Conservation (phyloP, 1,139 yeast species). For the Geotrichum reessii region DNA sequence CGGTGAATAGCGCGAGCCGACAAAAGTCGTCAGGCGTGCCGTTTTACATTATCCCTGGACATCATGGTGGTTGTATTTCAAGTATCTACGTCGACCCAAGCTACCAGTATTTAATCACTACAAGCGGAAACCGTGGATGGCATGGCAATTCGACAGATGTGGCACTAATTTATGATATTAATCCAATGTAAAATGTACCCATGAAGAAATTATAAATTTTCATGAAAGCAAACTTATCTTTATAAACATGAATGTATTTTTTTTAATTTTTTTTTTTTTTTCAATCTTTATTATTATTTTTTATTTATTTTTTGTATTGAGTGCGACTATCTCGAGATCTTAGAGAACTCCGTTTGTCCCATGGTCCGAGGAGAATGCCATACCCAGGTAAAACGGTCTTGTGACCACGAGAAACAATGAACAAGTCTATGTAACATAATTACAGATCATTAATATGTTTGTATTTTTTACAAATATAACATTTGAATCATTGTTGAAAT, state of each 20-base stretch:
- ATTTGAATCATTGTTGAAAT: too few species aligned
- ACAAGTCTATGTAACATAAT: too few species aligned
- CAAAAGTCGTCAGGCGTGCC: slow-evolving; percentile 38
- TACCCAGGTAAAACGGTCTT: background rate
- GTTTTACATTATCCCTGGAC: slow-evolving; percentile 55
- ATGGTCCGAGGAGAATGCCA: background rate
- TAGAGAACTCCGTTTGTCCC: background rate
- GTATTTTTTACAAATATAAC: too few species aligned
- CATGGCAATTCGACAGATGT: slow-evolving; percentile 75
- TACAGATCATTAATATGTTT: too few species aligned
- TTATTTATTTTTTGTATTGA: background rate
- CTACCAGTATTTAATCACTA: slow-evolving; percentile 78
- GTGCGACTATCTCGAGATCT: background rate
- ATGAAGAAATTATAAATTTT: too few species aligned
- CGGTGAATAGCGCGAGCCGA: background rate
- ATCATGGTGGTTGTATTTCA: slow-evolving; percentile 63
- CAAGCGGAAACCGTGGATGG: slow-evolving; percentile 97
- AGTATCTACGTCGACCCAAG: slow-evolving; percentile 70
- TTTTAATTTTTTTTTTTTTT: background rate
- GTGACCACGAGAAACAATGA: background rate
- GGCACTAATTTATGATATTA: slow-evolving; percentile 72
- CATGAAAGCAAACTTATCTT: background rate
- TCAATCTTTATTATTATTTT: too few species aligned
- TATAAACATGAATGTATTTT: background rate
- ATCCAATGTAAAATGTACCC: slow-evolving; percentile 22